Evolutionary conservation across 2,329 filamentous ascomycete genomes (phyloP), one percentile per base, ranked within the genome.

Genomic region (Pyrenophora seminiperda): DNA sequence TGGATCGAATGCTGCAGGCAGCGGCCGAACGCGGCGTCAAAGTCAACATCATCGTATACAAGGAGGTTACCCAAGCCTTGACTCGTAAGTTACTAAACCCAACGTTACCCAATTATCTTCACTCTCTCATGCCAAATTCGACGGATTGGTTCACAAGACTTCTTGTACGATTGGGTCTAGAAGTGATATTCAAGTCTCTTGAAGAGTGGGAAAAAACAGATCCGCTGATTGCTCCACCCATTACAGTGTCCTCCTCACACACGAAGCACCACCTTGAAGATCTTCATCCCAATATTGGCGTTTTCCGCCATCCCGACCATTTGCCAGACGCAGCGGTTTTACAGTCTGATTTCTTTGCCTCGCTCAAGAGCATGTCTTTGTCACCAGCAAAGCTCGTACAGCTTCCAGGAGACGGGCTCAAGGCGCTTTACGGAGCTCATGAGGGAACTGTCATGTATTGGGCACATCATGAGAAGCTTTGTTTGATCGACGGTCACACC

Each of bases 391-490:
- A 77, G 29, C 73, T 82, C 1, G 81, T 85, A 14, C 87, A 86
- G 61, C 78, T 91, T 34, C 88, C 89, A 0, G 79, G 80, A 18
- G 89, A 94, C 64, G 83, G 88, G 1, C 68, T 96, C 40, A 89
- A 91, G 68, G 84, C 86, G 1, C 74, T 96, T 1, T 96, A 96
- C 66, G 92, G 92, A 45, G 87, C 89, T 41, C 84, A 84, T 27
- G 89, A 91, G 24, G 91, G 89, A 59, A 84, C 91, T 1, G 88
- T 96, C 9, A 76, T 96, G 1, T 96, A 90, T 74, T 96, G 91
- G 91, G 90, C 91, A 2, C 91, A 96, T 63, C 91, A 96, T 62
- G 91, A 97, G 75, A 97, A 97, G 74, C 81, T 96, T 1, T 90
- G 90, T 60, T 70, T 96, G 2, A 76, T 97, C 13, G 91, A 97